Base-by-base conservation (phyloP, 345 rosid species). In the Nasturtium officinale region DNA sequence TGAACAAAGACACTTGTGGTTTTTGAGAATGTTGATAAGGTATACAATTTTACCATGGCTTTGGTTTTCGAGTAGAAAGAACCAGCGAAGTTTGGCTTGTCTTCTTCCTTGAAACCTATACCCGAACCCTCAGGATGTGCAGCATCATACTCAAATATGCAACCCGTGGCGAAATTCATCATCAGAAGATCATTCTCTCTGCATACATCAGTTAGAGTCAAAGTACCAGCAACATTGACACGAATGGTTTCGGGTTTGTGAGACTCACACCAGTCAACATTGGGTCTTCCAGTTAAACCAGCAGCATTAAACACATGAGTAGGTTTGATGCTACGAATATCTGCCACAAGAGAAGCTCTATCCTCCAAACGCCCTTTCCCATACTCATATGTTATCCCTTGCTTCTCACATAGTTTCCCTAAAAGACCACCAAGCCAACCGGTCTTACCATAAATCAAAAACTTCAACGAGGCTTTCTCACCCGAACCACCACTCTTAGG, bases 361-460 rank as follows among this genome's bases (percentile, higher is more conserved):
- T 86, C 84, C 42, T 86, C 85, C 37, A 86, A 53, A 64, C 88
- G 81, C 6, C 90, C 88, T 72, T 48, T 78, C 13, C 90, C 90
- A 25, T 83, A 86, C 67, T 78, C 85, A 30, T 81, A 84, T 9
- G 13, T 16, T 11, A 86, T 76, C 32, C 78, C 81, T 72, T 65
- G 74, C 4, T 83, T 78, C 72, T 58, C 71, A 52, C 90, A 86
- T 16, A 83, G 61, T 33, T 83, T 80, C 42, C 86, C 88, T 33
- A 86, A 2, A 5, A 84, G 69, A 33, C 88, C 90, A 26, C 88
- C 90, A n/a, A 86, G 69, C 88, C 86, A 86, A 17, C 90, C 90
- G n/a, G 82, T 81, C 63, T 61, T 78, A 2, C 90, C 90, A 62
- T 86, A 86, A 53, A 84, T 81, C 71, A 84, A 32, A 74, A 86